Base-by-base conservation (phyloP, 2,329 filamentous ascomycete genomes). In the Fusarium denticulatum region DNA sequence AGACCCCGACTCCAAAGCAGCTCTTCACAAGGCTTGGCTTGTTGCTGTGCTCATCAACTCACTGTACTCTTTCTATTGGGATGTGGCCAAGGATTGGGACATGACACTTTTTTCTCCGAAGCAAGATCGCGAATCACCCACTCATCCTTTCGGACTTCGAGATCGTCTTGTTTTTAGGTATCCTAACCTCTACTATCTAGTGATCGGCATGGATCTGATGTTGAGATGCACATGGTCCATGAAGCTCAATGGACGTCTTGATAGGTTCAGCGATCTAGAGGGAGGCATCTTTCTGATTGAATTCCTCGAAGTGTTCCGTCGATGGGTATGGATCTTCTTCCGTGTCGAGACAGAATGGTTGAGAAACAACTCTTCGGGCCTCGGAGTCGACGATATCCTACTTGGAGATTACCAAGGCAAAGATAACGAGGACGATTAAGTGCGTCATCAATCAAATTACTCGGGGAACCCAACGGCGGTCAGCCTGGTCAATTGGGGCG, bases 321-420 rank as follows among this genome's bases (percentile, higher is more conserved):
- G 96, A 64, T 98, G 96, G 95, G 88, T 98, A 69, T 99, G 96
- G 96, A 94, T 98, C 64, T 98, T 98, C 83, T 94, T 98, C 83
- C 90, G 96, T 15, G 92, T 97, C 45, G 96, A 99, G 86, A 95
- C 94, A 28, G 96, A 99, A 85, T 97, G 93, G 93, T 89, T 94
- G 82, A 86, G 90, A 83, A 88, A 83, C 74, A 84, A 83, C 20
- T 81, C 82, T 24, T 80, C 80, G 82, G 82, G 90, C 81, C 73
- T 91, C 81, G 80, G 87, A 79, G 77, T 88, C 80, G 92, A 94
- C 76, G 93, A 95, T 79, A 90, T 97, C 60, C 83, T 96, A 57
- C 86, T 97, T 39, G 92, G 91, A 18, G 92, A 96, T 77, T 93
- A 91, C 79, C 88, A 87, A 72, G 88, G 88, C 69, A 93, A 92